Evolutionary conservation across 228 moss, liverwort and hornwort species (phyloP), one percentile per base, ranked within the genome.

Genomic region (Sphagnum fallax): DNA sequence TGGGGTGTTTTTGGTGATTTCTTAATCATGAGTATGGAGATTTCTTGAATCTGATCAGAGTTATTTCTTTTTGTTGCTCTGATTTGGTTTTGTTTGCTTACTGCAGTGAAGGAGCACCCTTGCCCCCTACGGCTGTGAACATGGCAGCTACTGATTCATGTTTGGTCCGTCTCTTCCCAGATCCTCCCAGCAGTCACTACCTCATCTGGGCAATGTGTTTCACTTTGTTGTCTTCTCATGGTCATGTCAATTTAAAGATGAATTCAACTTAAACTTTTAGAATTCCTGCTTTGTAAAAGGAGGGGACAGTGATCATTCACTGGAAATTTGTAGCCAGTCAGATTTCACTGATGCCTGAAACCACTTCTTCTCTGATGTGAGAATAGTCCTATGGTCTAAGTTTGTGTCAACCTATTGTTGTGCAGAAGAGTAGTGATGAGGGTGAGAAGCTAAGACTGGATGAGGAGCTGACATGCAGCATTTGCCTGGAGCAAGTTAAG

Each of bases 401-500:
- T 32, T 32, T 2, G 2, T 55, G 1, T 8, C 12, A 8, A 55
- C 12, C 3, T 47, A 18, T 57, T 18, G 18, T 12, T 71, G 48
- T 76, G 61, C 66, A 77, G 77, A 77, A 82, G 16, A 73, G 66
- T 48, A 78, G 72, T 51, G 81, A 86, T 10, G 81, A 89, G 52
- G 67, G 62, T 4, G 51, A 65, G 18, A 86, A 86, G 69, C 74
- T 71, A 65, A 79, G 67, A 63, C 52, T 71, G 16, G 83, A 89
- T 55, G 89, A 82, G 52, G 87, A 86, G 61, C 67, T 89, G 76
- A 89, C 86, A 0, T 89, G 86, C 71, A 86, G 85, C 55, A 79
- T 89, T 49, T 86, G 89, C 74, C 72, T 89, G 71, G 89, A 89
- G 79, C 83, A 89, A 86, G 89, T 89, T 9, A 51, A 72, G 47